Conservation (phyloP, 2,329 filamentous ascomycete genomes). For the Pseudogymnoascus sp. region DNA sequence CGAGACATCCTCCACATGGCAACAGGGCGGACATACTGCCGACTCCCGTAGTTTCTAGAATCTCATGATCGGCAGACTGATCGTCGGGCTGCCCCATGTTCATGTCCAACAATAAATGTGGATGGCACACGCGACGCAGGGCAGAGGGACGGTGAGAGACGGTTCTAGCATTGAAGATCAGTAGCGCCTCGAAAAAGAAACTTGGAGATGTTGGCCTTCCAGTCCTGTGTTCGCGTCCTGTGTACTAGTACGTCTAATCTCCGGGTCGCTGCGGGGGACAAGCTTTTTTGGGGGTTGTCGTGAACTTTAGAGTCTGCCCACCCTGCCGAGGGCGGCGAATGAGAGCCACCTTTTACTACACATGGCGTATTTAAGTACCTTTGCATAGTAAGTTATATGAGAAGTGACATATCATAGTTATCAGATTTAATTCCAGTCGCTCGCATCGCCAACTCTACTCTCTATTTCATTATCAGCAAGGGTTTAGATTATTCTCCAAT, state of each 20-base stretch:
- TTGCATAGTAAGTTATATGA: neutral
- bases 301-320: neutral
- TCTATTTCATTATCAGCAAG: neutral
- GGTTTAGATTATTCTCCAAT: neutral
- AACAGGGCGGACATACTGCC: neutral
- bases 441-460: neutral
- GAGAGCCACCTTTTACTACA: neutral
- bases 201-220: neutral
- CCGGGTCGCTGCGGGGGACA: neutral
- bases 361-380: neutral
- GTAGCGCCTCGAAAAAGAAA: neutral
- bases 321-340: neutral
- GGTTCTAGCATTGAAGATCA: neutral
- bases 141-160: neutral
- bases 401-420: neutral
- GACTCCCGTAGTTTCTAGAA: neutral
- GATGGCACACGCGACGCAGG: neutral
- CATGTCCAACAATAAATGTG: neutral
- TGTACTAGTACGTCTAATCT: neutral
- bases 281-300: neutral
- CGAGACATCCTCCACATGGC: neutral
- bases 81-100: neutral
- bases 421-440: neutral
- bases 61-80: neutral
- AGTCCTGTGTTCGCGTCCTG: neutral